Evolutionary conservation across 805 yeast genomes (phyloP).

Genomic region (Hanseniaspora valbyensis): DNA sequence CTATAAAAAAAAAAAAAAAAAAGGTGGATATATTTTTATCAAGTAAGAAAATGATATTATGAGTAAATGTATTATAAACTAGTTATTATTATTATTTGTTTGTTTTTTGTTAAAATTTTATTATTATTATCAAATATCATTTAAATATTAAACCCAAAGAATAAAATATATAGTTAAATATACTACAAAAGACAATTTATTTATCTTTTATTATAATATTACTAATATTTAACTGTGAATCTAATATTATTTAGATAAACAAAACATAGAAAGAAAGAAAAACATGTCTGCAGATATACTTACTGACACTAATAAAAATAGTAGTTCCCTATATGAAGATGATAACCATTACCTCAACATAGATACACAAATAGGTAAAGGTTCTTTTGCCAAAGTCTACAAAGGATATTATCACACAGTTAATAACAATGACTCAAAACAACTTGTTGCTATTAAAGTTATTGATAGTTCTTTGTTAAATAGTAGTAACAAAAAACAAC

Average conservation of each 20-base stretch:
- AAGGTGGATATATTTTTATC: too few relatives aligned
- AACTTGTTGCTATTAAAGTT: slow-evolving; percentile 7
- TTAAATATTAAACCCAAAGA: too few relatives aligned
- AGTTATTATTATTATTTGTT: too few relatives aligned
- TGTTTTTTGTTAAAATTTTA: too few relatives aligned
- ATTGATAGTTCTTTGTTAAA: slow-evolving; percentile 11
- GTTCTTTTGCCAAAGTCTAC: slow-evolving; percentile 91
- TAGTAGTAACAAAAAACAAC: slow-evolving; percentile 41
- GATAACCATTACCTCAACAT: slow-evolving; percentile 12
- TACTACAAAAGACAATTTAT: too few relatives aligned
- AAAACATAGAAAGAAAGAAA: neutral
- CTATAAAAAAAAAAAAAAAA: too few relatives aligned
- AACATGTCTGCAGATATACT: neutral
- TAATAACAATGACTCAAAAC: neutral
- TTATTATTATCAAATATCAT: too few relatives aligned
- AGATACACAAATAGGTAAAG: slow-evolving; percentile 71
- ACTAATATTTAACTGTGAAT: too few relatives aligned
- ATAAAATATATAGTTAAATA: too few relatives aligned
- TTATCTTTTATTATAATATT: too few relatives aligned
- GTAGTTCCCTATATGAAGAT: neutral
- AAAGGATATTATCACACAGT: slow-evolving; percentile 44
- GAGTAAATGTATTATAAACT: too few relatives aligned
- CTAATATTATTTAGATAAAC: neutral
- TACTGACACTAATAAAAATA: neutral
- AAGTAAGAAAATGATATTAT: too few relatives aligned